Conservation (phyloP, 2,329 filamentous ascomycete species). For the Paecilomyces fulvus region DNA sequence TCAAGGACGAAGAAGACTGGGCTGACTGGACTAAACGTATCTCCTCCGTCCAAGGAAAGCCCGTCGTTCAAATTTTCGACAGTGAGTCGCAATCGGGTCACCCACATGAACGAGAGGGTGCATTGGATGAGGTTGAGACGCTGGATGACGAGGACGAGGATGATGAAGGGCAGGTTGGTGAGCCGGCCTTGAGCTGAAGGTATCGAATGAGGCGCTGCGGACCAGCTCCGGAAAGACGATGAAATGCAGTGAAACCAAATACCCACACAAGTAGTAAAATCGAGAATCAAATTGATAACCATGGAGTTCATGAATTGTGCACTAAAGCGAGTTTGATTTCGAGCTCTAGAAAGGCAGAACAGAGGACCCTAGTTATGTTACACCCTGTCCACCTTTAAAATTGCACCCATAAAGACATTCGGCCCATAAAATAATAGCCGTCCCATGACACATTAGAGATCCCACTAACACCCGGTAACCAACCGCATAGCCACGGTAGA, state of each 20-base stretch:
- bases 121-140: slow-evolving; percentile 82
- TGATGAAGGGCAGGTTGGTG: slow-evolving; percentile 12
- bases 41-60: slow-evolving; percentile 67
- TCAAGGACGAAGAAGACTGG: slow-evolving; percentile 77
- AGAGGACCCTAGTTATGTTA: slow-evolving; percentile 38
- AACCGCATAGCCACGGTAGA: slow-evolving; percentile 34
- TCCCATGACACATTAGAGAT: slow-evolving; percentile 43
- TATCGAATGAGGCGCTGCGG: not conserved
- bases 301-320: slow-evolving; percentile 9
- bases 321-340: slow-evolving; percentile 24
- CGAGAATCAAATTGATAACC: not conserved
- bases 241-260: not conserved
- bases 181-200: not conserved
- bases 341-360: slow-evolving; percentile 27
- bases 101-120: slow-evolving; percentile 55
- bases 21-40: slow-evolving; percentile 69
- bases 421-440: slow-evolving; percentile 35
- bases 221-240: not conserved
- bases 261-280: not conserved
- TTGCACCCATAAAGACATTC: slow-evolving; percentile 36
- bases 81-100: slow-evolving; percentile 52
- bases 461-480: slow-evolving; percentile 38
- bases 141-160: slow-evolving; percentile 62
- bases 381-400: slow-evolving; percentile 35
- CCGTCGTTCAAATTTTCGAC: slow-evolving; percentile 76